Percentiles rank a stretch among this genome's conserved stretches.
These are phyloP conservation scores for Gastrolobium villosum DNA, from an alignment of 306 rosid species.

Conservation along the genomic window DNA sequence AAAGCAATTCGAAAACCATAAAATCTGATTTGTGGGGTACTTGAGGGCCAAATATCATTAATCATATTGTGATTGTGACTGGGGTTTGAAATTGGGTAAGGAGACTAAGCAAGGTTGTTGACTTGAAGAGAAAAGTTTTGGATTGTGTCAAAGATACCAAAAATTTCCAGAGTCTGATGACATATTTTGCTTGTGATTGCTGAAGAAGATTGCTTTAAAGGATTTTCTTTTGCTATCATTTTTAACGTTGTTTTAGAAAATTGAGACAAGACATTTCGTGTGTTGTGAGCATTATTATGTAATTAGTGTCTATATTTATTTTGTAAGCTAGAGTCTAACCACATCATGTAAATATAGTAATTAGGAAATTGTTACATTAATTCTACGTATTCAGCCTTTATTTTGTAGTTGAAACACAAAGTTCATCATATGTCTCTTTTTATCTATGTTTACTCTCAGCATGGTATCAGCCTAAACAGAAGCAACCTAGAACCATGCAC, in stretches of 20 bases:
- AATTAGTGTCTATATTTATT: background rate
- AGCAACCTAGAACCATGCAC: background rate
- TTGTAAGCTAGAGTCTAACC: background rate
- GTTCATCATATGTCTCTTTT: background rate
- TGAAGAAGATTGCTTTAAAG: background rate
- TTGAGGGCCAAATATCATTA: conserved; percentile 15
- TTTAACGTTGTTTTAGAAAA: conserved; percentile 18
- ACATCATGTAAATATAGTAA: background rate
- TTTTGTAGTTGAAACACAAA: conserved; percentile 11
- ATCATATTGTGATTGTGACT: conserved; percentile 26
- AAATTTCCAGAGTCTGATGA: background rate
- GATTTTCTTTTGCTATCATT: conserved; percentile 3
- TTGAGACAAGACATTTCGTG: conserved; percentile 5
- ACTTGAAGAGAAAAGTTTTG: conserved; percentile 23
- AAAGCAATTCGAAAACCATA: background rate
- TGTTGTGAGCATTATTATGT: background rate
- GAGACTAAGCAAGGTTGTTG: conserved; percentile 29
- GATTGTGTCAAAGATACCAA: conserved; percentile 37
- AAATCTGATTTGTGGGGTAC: background rate
- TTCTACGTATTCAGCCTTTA: background rate
- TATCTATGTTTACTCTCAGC: background rate
- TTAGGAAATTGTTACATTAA: background rate
- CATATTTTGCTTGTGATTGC: background rate
- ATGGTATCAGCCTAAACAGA: background rate
- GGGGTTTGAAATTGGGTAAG: conserved; percentile 24